Percentiles rank a stretch among this genome's conserved stretches.
These are phyloP conservation scores for Phalaenopsis equestris DNA, from an alignment of 106 monocot species.

Conservation along the genomic window DNA sequence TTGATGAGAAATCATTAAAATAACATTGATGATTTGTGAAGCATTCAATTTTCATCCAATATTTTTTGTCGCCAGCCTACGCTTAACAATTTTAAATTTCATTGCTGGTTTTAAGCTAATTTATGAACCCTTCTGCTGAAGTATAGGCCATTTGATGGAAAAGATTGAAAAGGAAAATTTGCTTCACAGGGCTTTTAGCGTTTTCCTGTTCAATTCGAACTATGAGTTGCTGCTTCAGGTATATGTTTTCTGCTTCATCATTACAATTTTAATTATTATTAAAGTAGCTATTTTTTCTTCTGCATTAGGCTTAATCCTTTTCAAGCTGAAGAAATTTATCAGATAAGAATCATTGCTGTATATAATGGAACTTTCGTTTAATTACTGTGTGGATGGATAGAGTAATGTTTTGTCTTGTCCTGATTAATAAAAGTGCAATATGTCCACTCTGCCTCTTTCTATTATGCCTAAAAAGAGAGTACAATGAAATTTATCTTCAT, in stretches of 20 bases:
- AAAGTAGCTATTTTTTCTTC: neutral
- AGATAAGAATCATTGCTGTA: neutral
- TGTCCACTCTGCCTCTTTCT: neutral
- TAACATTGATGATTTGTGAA: neutral
- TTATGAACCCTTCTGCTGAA: constrained; percentile 1
- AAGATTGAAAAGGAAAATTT: constrained; percentile 69
- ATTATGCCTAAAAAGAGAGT: too few species aligned
- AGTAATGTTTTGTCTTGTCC: neutral
- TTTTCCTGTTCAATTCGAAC: constrained; percentile 91
- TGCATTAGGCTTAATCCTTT: neutral
- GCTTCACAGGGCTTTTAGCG: constrained; percentile 93
- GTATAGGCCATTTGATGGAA: constrained; percentile 81
- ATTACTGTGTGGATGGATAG: too few species aligned
- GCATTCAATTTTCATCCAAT: neutral
- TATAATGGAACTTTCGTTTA: neutral
- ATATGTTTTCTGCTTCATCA: neutral
- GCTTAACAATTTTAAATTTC: neutral
- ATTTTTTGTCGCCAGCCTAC: neutral
- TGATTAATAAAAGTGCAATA: neutral
- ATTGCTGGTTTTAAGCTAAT: neutral
- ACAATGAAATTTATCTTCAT: too few species aligned
- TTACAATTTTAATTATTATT: neutral
- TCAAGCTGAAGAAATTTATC: too few species aligned
- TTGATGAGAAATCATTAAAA: too few species aligned
- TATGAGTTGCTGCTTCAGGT: constrained; percentile 88